Evolutionary conservation across 768 basidiomycete species (phyloP).

Genomic region (Neoboletus magnificus): DNA sequence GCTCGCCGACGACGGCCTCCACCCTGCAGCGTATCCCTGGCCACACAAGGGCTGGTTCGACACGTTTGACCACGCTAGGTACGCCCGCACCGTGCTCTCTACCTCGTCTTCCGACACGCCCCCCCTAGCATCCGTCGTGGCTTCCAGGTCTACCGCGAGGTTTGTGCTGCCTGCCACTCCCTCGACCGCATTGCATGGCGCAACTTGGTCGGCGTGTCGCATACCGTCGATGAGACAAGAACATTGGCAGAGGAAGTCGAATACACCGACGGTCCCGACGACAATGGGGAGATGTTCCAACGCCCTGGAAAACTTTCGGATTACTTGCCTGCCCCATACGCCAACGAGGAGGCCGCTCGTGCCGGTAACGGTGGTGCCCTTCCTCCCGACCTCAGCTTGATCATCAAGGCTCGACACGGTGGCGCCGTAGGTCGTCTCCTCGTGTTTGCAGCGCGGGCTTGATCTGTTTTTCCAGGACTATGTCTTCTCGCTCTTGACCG

Average conservation of each 20-base stretch:
- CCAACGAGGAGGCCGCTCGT: slow-evolving; percentile 97
- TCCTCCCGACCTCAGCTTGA: slow-evolving; percentile 95
- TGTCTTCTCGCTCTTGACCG: slow-evolving; percentile 93
- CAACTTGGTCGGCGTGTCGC: slow-evolving; percentile 97
- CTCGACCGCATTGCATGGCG: slow-evolving; percentile 99
- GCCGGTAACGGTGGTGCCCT: slow-evolving; percentile 92
- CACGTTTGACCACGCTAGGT: slow-evolving; percentile 97
- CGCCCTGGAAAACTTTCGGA: slow-evolving; percentile 98
- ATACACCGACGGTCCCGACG: slow-evolving; percentile 94
- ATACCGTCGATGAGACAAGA: slow-evolving; percentile 87
- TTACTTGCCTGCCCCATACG: slow-evolving; percentile 92
- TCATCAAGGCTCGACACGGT: slow-evolving; percentile 97
- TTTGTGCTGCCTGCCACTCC: slow-evolving; percentile 98
- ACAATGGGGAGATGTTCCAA: slow-evolving; percentile 97
- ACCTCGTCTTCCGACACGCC: slow-evolving; percentile 7
- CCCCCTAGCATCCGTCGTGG: slow-evolving; percentile 82
- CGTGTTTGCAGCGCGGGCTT: not conserved
- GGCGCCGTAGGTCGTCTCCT: slow-evolving; percentile 65
- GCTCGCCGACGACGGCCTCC: slow-evolving; percentile 91
- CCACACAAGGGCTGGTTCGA: slow-evolving; percentile 84
- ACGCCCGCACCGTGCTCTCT: slow-evolving; percentile 31
- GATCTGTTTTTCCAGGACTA: slow-evolving; percentile 66
- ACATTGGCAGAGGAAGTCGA: slow-evolving; percentile 95
- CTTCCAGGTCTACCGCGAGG: slow-evolving; percentile 97
- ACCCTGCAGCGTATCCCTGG: slow-evolving; percentile 86